phyloP scores from a whole-genome alignment of 108 stramenopile species.

The Schizochytrium sp. region DNA sequence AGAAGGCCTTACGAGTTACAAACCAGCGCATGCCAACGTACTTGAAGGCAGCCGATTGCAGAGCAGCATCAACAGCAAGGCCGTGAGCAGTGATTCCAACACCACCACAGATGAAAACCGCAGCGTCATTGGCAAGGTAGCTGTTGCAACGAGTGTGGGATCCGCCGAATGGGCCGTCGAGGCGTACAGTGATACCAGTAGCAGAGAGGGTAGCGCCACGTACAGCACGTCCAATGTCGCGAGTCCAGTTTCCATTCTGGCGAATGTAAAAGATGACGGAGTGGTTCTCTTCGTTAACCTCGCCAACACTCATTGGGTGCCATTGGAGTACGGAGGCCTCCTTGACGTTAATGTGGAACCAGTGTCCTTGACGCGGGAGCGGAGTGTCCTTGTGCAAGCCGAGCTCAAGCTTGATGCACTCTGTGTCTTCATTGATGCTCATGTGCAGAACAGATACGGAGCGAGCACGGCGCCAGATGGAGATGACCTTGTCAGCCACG shows the following conservation, averaged over 20 bases:
- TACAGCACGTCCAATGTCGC: neutral
- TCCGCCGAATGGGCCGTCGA: conserved; percentile 56
- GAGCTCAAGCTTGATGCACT: conserved; percentile 21
- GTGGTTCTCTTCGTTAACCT: neutral
- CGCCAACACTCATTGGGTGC: conserved; percentile 59
- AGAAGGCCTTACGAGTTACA: too few species aligned
- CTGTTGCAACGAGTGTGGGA: too few species aligned
- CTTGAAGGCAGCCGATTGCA: too few species aligned
- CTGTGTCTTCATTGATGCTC: neutral
- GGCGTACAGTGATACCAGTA: conserved; percentile 4
- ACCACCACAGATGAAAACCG: too few species aligned
- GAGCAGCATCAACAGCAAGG: too few species aligned
- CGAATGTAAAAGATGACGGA: conserved; percentile 26
- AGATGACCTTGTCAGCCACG: conserved; percentile 15
- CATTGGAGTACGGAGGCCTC: conserved; percentile 33
- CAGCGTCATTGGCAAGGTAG: too few species aligned
- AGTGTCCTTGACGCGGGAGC: conserved; percentile 18
- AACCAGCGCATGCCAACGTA: too few species aligned
- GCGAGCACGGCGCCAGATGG: neutral
- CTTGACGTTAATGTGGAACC: conserved; percentile 35
- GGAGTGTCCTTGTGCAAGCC: neutral
- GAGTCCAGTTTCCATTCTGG: conserved; percentile 20
- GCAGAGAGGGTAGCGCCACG: too few species aligned
- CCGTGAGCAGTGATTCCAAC: too few species aligned
- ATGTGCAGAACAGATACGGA: neutral